phyloP scores from a whole-genome alignment of 768 basidiomycete species.

The Suillus placidus region DNA sequence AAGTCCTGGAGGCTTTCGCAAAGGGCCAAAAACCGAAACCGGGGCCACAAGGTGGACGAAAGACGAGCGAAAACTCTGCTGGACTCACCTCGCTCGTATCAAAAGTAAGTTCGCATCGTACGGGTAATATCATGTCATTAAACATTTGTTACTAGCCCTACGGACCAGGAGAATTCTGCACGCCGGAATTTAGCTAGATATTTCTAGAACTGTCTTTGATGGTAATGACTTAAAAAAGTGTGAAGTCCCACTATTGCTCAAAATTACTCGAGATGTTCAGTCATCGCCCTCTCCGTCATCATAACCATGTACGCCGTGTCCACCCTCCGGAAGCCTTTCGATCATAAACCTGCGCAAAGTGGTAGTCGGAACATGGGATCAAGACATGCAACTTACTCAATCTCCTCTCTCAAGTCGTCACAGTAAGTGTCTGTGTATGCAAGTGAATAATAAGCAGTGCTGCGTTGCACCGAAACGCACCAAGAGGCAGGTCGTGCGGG shows the following conservation, averaged over 20 bases:
- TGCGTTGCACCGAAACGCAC: constrained; percentile 37
- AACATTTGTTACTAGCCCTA: constrained; percentile 62
- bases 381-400: constrained; percentile 56
- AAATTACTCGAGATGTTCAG: constrained; percentile 35
- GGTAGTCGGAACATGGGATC: constrained; percentile 14
- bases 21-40: constrained; percentile 87
- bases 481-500: constrained; percentile 71
- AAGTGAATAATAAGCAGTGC: constrained; percentile 6
- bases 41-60: constrained; percentile 89
- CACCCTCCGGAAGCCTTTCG: constrained; percentile 71
- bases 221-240: background rate
- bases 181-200: constrained; percentile 78
- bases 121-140: constrained; percentile 16
- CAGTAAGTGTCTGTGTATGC: constrained; percentile 71
- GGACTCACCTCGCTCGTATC: constrained; percentile 79
- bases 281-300: constrained; percentile 86
- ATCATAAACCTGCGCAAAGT: constrained; percentile 59
- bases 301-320: constrained; percentile 68
- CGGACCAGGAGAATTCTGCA: constrained; percentile 90
- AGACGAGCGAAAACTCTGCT: constrained; percentile 91
- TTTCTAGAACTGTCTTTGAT: constrained; percentile 8
- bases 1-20: constrained; percentile 76
- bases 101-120: constrained; percentile 52
- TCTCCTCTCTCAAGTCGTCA: constrained; percentile 83
- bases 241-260: background rate